These are phyloP conservation scores for Oropetium thomaeum DNA, from an alignment of 176 grass and related monocot genomes.

Conservation along the genomic window DNA sequence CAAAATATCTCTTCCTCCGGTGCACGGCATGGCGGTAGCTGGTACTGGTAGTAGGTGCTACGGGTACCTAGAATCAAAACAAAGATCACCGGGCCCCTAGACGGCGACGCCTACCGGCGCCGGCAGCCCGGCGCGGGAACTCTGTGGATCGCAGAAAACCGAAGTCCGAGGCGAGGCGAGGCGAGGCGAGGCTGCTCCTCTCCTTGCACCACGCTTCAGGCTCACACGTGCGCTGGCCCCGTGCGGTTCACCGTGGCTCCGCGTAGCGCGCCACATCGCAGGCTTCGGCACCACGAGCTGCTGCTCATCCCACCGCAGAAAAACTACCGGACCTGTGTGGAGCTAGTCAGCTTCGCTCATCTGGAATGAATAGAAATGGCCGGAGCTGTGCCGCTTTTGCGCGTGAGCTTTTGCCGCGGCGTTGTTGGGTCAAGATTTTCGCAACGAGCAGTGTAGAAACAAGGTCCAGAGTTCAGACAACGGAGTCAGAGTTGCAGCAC, in stretches of 20 bases:
- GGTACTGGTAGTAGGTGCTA: neutral
- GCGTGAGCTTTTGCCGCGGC: too few relatives aligned
- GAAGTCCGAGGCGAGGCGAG: neutral
- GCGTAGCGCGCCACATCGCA: neutral
- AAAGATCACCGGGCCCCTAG: neutral
- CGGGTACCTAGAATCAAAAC: neutral
- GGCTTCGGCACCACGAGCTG: neutral
- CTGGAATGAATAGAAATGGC: neutral
- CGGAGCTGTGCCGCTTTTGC: neutral
- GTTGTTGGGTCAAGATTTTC: too few relatives aligned
- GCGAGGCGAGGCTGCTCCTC: neutral
- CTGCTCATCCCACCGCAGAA: neutral
- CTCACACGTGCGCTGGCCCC: neutral
- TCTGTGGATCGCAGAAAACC: constrained; percentile 3
- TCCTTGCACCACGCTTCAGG: constrained; percentile 15
- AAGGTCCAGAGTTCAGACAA: too few relatives aligned
- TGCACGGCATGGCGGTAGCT: neutral
- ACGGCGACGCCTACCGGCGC: constrained; percentile 20
- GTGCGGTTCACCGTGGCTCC: neutral
- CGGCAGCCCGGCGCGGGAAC: neutral
- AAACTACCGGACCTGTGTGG: neutral
- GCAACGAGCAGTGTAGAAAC: too few relatives aligned
- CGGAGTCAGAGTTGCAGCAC: too few relatives aligned
- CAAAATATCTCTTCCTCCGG: neutral
- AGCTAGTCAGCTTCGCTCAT: too few relatives aligned